phyloP scores from a whole-genome alignment of 805 yeast genomes.

The Yarrowia bubula region DNA sequence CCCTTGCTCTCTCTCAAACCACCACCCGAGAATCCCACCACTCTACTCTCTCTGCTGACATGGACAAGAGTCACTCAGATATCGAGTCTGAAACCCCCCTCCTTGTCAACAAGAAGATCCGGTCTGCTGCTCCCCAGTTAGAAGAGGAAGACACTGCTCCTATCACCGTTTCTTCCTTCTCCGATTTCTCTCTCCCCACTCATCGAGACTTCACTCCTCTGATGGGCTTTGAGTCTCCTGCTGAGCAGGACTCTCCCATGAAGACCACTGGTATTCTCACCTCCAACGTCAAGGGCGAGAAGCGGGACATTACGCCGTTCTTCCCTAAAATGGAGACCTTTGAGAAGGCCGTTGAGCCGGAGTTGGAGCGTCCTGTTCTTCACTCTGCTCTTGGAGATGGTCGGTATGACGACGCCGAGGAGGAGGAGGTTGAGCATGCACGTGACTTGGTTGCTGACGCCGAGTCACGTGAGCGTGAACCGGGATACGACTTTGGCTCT shows the following conservation, averaged over 20 bases:
- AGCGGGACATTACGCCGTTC: slow-evolving; percentile 7
- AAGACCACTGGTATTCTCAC: slow-evolving; percentile 17
- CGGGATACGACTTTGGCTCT: background rate
- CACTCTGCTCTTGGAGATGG: background rate
- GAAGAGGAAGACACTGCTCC: slow-evolving; percentile 3
- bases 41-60: background rate
- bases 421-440: background rate
- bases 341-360: background rate
- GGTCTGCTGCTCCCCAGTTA: background rate
- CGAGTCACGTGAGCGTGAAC: background rate
- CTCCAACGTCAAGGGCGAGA: slow-evolving; percentile 2
- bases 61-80: background rate
- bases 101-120: slow-evolving; percentile 3
- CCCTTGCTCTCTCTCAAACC: background rate
- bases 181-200: slow-evolving; percentile 10
- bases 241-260: slow-evolving; percentile 15
- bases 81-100: slow-evolving; percentile 5
- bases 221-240: slow-evolving; percentile 17
- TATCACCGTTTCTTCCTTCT: background rate
- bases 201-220: slow-evolving; percentile 22
- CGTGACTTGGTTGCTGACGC: background rate
- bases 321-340: slow-evolving; percentile 16
- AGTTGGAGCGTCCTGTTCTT: background rate
- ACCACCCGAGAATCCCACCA: background rate
- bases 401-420: slow-evolving; percentile 2